These are phyloP conservation scores for Volutella citrinella DNA, from an alignment of 2,329 filamentous ascomycete species.

Conservation along the genomic window DNA sequence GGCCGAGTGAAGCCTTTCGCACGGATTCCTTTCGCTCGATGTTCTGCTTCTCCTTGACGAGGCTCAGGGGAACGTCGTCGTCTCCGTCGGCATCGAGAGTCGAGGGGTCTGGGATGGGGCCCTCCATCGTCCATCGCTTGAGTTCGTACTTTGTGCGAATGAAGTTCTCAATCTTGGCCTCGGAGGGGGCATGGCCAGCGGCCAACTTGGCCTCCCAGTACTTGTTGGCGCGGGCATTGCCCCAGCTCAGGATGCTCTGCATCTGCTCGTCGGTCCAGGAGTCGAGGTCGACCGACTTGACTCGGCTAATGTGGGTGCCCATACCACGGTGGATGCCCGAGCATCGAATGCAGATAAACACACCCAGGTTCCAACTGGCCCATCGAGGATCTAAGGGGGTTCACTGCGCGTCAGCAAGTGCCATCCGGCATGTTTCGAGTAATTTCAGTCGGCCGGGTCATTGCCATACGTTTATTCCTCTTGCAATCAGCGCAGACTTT, in stretches of 20 bases:
- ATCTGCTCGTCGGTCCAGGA: constrained; percentile 98
- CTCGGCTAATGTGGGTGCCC: constrained; percentile 96
- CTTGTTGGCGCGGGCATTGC: constrained; percentile 94
- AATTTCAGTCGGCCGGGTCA: no score
- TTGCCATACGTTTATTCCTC: constrained; percentile 83
- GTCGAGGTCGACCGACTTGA: constrained; percentile 97
- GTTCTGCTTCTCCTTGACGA: constrained; percentile 65
- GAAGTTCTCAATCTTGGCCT: constrained; percentile 99
- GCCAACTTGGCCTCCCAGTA: constrained; percentile 98
- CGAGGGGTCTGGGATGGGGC: constrained; percentile 87
- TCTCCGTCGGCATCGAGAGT: constrained; percentile 81
- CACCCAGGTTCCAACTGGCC: constrained; percentile 97
- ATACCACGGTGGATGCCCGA: constrained; percentile 98
- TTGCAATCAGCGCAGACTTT: constrained; percentile 99
- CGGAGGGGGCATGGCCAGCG: constrained; percentile 85
- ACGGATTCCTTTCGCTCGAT: constrained; percentile 58
- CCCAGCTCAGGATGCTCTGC: constrained; percentile 91
- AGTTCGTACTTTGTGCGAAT: constrained; percentile 99
- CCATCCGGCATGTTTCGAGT: no score
- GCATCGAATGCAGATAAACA: constrained; percentile 97
- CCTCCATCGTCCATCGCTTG: constrained; percentile 99
- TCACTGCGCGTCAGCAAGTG: constrained; percentile 10
- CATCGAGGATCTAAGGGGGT: constrained; percentile 77
- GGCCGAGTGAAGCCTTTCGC: constrained; percentile 57
- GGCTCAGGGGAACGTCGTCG: constrained; percentile 68